Percentiles rank a stretch among this genome's conserved stretches.
These are phyloP conservation scores for Colletotrichum melonis DNA, from an alignment of 2,329 filamentous ascomycete species.

Conservation along the genomic window DNA sequence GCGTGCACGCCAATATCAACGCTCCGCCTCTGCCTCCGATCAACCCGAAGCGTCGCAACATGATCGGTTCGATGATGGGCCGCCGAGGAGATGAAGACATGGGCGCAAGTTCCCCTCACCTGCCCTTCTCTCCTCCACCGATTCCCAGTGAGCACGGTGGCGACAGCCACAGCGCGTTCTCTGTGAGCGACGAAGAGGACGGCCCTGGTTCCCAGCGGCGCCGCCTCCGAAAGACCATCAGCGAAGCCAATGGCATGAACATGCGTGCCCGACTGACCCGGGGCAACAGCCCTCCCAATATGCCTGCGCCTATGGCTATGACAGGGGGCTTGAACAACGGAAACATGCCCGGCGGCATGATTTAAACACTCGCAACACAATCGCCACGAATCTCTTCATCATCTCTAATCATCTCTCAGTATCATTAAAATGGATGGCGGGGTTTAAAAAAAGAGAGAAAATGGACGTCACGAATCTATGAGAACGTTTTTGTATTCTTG, in stretches of 20 bases:
- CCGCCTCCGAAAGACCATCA: slow-evolving; percentile 55
- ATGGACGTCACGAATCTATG: slow-evolving; percentile 35
- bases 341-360: slow-evolving; percentile 57
- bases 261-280: slow-evolving; percentile 41
- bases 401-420: slow-evolving; percentile 12
- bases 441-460: slow-evolving; percentile 8
- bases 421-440: slow-evolving; percentile 7
- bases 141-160: background rate
- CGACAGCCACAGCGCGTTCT: slow-evolving; percentile 42
- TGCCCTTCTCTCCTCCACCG: slow-evolving; percentile 41
- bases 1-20: slow-evolving; percentile 45
- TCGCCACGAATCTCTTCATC: background rate
- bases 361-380: slow-evolving; percentile 44
- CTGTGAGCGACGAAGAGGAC: slow-evolving; percentile 54
- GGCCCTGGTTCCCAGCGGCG: slow-evolving; percentile 47
- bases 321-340: slow-evolving; percentile 43
- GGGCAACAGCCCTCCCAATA: slow-evolving; percentile 40
- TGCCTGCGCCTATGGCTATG: slow-evolving; percentile 42
- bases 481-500: slow-evolving; percentile 19
- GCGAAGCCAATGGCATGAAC: slow-evolving; percentile 51
- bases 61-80: slow-evolving; percentile 50
- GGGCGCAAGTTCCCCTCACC: slow-evolving; percentile 45
- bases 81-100: slow-evolving; percentile 48
- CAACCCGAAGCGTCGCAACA: slow-evolving; percentile 65
- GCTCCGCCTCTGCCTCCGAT: slow-evolving; percentile 68